Base-by-base conservation (phyloP, 106 monocot genomes). In the Apostasia shenzhenica region DNA sequence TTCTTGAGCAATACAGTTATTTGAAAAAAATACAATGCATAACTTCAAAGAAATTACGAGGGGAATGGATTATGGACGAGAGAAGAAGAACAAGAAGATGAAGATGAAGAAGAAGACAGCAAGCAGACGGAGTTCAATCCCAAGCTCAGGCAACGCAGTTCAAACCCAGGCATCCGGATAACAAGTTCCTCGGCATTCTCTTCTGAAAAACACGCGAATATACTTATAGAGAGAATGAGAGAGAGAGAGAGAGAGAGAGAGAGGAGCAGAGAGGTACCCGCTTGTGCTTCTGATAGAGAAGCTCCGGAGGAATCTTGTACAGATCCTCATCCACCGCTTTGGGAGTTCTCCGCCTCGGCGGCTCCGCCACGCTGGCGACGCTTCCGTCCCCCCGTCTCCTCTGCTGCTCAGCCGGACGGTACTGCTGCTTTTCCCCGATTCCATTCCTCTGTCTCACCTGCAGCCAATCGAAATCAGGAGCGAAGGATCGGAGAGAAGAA, bases 91-190 rank as follows among this genome's bases (percentile, higher is more conserved):
- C 26, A 26, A 26, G 26, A 26, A 26, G 26, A 26, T 26, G 26
- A 26, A 26, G 26, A 26, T 26, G 26, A 26, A 26, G 26, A 26
- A 26, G 26, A 26, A 26, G 26, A 26, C 26, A 26, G 26, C 26
- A 26, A 26, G 26, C 26, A 26, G 26, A 50, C 50, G 6, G 8
- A 50, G 41, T 42, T 68, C 54, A 10, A 5, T 48, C 46, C 11
- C 54, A 41, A 42, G 54, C 52, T 76, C 61, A 81, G n/a, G 57
- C 51, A 42, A 81, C 55, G 64, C 81, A 81, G 38, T 72, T 81
- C 44, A 81, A 59, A 12, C 76, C 65, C 42, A 81, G 53, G 26
- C 81, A 81, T 44, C 76, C 76, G 44, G 76, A 43, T 45, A 64
- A 61, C 57, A 81, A 67, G 13, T 61, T 81, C 76, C 67, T 57